Evolutionary conservation across 1,139 yeast genomes (phyloP).

Genomic region (Nakaseomyces nivariensis): DNA sequence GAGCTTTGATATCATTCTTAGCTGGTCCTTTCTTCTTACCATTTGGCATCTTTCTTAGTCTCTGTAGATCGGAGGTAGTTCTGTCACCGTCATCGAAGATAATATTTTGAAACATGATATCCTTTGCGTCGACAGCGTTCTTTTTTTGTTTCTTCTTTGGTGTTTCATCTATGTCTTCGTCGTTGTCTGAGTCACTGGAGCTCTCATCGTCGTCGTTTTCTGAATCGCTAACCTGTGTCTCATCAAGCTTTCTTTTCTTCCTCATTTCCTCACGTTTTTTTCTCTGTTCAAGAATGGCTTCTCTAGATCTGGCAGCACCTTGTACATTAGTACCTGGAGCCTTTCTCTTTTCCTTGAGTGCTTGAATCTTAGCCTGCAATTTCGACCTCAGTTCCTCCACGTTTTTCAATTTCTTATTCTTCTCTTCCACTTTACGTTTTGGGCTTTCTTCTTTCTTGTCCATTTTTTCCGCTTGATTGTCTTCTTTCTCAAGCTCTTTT

Average conservation of each 20-base stretch:
- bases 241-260: conserved; percentile 32
- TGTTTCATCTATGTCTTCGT: conserved; percentile 33
- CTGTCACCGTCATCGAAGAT: conserved; percentile 74
- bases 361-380: conserved; percentile 61
- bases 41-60: conserved; percentile 48
- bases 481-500: conserved; percentile 8
- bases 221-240: conserved; percentile 36
- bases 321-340: conserved; percentile 78
- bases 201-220: conserved; percentile 32
- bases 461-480: conserved; percentile 6
- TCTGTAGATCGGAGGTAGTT: conserved; percentile 66
- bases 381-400: conserved; percentile 59
- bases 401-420: conserved; percentile 42
- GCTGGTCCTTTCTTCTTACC: conserved; percentile 65
- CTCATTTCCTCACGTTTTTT: conserved; percentile 34
- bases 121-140: conserved; percentile 31
- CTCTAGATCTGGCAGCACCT: conserved; percentile 78
- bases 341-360: conserved; percentile 68
- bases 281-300: conserved; percentile 58
- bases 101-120: conserved; percentile 70
- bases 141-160: conserved; percentile 32
- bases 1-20: conserved; percentile 75
- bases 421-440: conserved; percentile 12
- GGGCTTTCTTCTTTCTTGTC: conserved; percentile 8
- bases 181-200: conserved; percentile 35